Conservation (phyloP, 2,329 filamentous ascomycete species). For the Blastomyces silverae region DNA sequence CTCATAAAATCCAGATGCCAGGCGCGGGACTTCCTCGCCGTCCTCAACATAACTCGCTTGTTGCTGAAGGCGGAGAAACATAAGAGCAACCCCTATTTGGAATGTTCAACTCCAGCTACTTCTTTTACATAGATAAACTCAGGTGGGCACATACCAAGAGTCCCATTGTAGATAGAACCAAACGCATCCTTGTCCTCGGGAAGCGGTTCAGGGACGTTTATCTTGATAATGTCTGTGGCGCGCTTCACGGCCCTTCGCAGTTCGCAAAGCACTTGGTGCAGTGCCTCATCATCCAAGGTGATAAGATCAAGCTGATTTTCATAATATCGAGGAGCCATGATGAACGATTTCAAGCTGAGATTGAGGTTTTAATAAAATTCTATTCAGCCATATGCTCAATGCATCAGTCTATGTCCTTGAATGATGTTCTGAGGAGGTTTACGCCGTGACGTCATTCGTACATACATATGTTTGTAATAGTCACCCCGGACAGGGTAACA, state of each 20-base stretch:
- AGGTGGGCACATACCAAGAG: slow-evolving; percentile 27
- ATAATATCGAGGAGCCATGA: slow-evolving; percentile 25
- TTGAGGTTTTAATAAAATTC: background rate
- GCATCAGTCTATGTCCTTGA: background rate
- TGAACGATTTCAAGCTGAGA: background rate
- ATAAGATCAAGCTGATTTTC: slow-evolving; percentile 26
- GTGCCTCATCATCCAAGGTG: slow-evolving; percentile 19
- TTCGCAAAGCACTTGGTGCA: slow-evolving; percentile 26
- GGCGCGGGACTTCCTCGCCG: slow-evolving; percentile 11
- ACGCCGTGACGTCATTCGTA: background rate
- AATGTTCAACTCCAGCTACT: background rate
- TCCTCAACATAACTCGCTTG: slow-evolving; percentile 29
- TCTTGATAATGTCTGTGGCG: slow-evolving; percentile 27
- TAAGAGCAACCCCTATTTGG: slow-evolving; percentile 32
- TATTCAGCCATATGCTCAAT: background rate
- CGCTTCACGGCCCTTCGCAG: slow-evolving; percentile 29
- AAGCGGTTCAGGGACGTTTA: slow-evolving; percentile 23
- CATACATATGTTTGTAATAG: no score
- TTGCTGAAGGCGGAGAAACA: slow-evolving; percentile 36
- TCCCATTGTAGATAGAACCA: slow-evolving; percentile 31
- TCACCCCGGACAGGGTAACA: background rate
- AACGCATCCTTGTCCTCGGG: slow-evolving; percentile 23
- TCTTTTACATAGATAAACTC: background rate
- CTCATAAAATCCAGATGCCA: slow-evolving; percentile 25
- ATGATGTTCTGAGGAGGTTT: background rate